Percentiles rank a stretch among this genome's conserved stretches.
Evolutionary conservation across 139 green algal genomes (phyloP).

Genomic region (Ostreobium quekettii): DNA sequence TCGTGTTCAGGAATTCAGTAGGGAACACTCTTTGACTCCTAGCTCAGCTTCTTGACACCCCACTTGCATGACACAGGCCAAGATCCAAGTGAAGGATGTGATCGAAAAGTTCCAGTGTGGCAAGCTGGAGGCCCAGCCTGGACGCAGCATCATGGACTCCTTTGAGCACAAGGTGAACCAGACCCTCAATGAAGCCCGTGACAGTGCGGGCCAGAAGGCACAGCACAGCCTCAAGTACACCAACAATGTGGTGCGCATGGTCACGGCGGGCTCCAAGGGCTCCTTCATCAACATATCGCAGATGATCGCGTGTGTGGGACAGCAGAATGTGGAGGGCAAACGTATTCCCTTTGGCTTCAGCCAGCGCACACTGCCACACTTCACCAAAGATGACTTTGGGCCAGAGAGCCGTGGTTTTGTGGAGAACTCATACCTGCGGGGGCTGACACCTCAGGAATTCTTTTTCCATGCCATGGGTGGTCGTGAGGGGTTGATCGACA

Average conservation of each 20-base stretch:
- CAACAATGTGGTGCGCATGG: conserved; percentile 99
- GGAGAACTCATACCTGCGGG: conserved; percentile 93
- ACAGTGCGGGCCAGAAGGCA: conserved; percentile 83
- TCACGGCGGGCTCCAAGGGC: conserved; percentile 88
- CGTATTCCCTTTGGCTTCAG: conserved; percentile 96
- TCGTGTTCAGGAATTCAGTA: too few relatives aligned
- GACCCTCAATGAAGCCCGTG: conserved; percentile 87
- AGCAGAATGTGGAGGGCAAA: conserved; percentile 99
- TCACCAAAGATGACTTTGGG: conserved; percentile 92
- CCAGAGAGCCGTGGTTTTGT: conserved; percentile 95
- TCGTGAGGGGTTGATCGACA: conserved; percentile 98
- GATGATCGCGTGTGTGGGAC: conserved; percentile 99
- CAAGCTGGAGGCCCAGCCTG: conserved; percentile 85
- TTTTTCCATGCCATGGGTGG: conserved; percentile 99
- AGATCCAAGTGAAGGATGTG: conserved; percentile 75
- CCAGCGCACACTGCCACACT: conserved; percentile 87
- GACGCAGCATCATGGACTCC: conserved; percentile 84
- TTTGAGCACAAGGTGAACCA: conserved; percentile 86
- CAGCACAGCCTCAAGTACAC: conserved; percentile 75
- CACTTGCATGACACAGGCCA: too few relatives aligned
- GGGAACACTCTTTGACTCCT: too few relatives aligned
- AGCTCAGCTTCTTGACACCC: too few relatives aligned
- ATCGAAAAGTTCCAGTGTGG: conserved; percentile 76
- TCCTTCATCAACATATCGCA: conserved; percentile 99
- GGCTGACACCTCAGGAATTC: conserved; percentile 95